A percentile compares a stretch with the other conserved stretches of the same genome.
These are phyloP conservation scores for Stagonosporopsis tanaceti DNA, from an alignment of 2,329 filamentous ascomycete genomes.

Conservation along the genomic window DNA sequence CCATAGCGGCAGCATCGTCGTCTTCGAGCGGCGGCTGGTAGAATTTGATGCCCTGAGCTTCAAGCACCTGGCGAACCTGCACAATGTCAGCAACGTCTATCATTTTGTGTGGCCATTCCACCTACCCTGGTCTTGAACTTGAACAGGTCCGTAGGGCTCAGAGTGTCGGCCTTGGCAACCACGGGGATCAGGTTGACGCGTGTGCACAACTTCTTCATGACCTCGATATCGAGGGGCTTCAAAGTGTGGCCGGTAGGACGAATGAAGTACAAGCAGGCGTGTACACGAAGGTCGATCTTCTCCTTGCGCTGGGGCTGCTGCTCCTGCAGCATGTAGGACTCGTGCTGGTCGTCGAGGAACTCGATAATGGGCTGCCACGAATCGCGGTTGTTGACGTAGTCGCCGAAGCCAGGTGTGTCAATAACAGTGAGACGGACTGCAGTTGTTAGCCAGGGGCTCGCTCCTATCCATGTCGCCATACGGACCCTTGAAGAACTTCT, in stretches of 20 bases:
- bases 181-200: constrained; percentile 98
- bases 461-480: neutral
- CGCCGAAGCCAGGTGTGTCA: constrained; percentile 97
- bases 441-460: constrained; percentile 30
- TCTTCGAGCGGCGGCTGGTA: constrained; percentile 98
- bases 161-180: constrained; percentile 96
- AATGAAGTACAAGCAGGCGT: constrained; percentile 99
- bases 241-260: constrained; percentile 97
- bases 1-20: constrained; percentile 94
- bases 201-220: constrained; percentile 99
- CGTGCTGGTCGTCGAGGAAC: constrained; percentile 99
- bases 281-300: constrained; percentile 99
- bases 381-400: constrained; percentile 99
- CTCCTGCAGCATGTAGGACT: constrained; percentile 99
- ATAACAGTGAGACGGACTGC: constrained; percentile 97
- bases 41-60: constrained; percentile 99
- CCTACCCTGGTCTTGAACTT: constrained; percentile 95
- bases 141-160: constrained; percentile 89
- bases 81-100: constrained; percentile 24
- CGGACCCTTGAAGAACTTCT: constrained; percentile 99
- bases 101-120: constrained; percentile 19
- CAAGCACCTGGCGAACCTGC: constrained; percentile 92
- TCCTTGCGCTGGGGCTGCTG: constrained; percentile 97
- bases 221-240: constrained; percentile 98
- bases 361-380: constrained; percentile 99